Percentiles rank a stretch among this genome's conserved stretches.
Evolutionary conservation across 768 basidiomycete species (phyloP).

Genomic region (Podaxis rugospora): DNA sequence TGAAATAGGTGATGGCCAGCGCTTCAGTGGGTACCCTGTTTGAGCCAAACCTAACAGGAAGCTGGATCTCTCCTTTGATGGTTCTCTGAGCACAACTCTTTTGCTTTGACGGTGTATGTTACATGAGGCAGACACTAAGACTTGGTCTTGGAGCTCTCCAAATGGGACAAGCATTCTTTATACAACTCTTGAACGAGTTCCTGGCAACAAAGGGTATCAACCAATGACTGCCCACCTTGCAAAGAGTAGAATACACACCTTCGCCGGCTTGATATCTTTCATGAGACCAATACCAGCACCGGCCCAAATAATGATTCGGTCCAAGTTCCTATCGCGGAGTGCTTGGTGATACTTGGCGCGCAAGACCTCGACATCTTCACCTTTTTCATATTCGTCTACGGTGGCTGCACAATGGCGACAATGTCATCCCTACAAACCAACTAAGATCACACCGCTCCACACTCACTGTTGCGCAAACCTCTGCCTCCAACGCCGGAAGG

Average conservation of each 20-base stretch:
- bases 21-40: neutral
- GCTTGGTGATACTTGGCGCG: conserved; percentile 42
- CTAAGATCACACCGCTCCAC: neutral
- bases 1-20: neutral
- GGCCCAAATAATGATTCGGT: conserved; percentile 61
- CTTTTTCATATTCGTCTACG: conserved; percentile 51
- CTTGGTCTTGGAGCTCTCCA: conserved; percentile 15
- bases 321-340: conserved; percentile 36
- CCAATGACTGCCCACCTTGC: too few relatives aligned
- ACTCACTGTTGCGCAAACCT: conserved; percentile 46
- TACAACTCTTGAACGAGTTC: conserved; percentile 52
- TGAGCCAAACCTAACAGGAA: neutral
- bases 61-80: neutral
- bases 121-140: neutral
- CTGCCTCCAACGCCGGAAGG: conserved; percentile 60
- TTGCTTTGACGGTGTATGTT: too few relatives aligned
- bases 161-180: conserved; percentile 34
- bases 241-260: conserved; percentile 21
- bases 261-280: conserved; percentile 34
- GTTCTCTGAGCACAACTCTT: too few relatives aligned
- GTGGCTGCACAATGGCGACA: conserved; percentile 33
- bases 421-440: neutral
- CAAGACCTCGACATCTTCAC: conserved; percentile 39
- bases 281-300: conserved; percentile 62
- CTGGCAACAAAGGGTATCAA: conserved; percentile 23